Evolutionary conservation across 495 filamentous ascomycete genomes (phyloP).

Genomic region (Aspergillus biplanus): DNA sequence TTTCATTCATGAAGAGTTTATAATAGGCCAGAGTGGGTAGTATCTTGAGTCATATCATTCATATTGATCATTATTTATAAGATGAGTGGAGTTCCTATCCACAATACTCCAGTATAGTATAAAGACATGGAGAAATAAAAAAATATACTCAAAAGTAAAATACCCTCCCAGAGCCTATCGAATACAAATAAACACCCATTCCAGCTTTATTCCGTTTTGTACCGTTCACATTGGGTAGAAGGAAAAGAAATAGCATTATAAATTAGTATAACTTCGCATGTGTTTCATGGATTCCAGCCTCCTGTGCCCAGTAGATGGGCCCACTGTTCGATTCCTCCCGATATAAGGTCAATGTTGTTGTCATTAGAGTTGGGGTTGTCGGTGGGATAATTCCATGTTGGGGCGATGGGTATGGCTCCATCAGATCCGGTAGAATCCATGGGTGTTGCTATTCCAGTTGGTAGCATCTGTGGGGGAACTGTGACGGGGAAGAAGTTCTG

Average conservation of each 20-base stretch:
- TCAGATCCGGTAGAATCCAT: slow-evolving; percentile 22
- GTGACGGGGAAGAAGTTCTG: background rate
- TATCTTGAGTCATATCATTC: background rate
- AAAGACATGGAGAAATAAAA: background rate
- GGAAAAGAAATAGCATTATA: background rate
- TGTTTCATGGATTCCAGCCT: slow-evolving; percentile 21
- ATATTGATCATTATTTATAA: slow-evolving; percentile 6
- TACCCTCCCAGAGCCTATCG: background rate
- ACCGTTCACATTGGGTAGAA: background rate
- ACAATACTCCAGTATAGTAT: slow-evolving; percentile 1
- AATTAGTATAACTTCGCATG: background rate
- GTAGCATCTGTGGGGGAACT: slow-evolving; percentile 4
- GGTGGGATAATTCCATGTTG: slow-evolving; percentile 30
- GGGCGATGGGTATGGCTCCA: slow-evolving; percentile 20
- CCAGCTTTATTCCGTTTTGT: background rate
- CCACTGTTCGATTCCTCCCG: slow-evolving; percentile 39
- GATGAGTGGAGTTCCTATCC: background rate
- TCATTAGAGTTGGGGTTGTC: slow-evolving; percentile 20
- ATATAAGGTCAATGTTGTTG: slow-evolving; percentile 26
- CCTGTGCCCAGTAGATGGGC: slow-evolving; percentile 34
- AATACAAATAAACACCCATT: background rate
- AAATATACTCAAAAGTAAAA: background rate
- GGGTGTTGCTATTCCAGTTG: slow-evolving; percentile 12
- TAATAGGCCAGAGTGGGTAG: background rate
- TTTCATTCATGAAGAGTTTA: no score